Conservation (phyloP, 768 basidiomycete genomes). For the Cytidiella melzeri region DNA sequence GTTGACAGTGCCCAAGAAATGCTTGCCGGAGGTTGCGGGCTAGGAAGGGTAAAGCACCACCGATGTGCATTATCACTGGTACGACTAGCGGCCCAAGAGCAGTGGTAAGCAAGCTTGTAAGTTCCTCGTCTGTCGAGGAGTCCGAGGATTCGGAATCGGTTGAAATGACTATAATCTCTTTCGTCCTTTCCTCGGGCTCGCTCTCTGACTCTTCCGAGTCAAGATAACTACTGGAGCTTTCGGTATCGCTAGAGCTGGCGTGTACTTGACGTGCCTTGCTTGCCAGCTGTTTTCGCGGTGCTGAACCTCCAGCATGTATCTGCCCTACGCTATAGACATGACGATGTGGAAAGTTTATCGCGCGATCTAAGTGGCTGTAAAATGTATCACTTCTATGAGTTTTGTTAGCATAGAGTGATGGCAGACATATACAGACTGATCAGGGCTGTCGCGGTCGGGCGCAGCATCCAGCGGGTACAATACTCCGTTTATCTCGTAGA, state of each 20-base stretch:
- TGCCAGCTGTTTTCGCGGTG: not conserved
- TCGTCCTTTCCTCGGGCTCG: too few species aligned
- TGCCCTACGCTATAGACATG: too few species aligned
- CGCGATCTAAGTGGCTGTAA: not conserved
- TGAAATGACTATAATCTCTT: conserved; percentile 7
- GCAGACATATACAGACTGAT: too few species aligned
- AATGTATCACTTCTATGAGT: not conserved
- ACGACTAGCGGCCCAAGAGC: conserved; percentile 12
- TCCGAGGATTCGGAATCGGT: conserved; percentile 11
- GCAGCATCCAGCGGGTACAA: too few species aligned
- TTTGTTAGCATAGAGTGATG: too few species aligned
- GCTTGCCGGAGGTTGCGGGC: conserved; percentile 43
- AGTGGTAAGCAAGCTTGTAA: conserved; percentile 11
- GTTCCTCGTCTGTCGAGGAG: conserved; percentile 6
- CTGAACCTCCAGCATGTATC: too few species aligned
- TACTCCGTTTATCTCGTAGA: not conserved
- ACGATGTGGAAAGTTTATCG: too few species aligned
- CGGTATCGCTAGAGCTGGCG: too few species aligned
- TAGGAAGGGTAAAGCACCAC: conserved; percentile 45
- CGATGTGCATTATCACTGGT: not conserved
- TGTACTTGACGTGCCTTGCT: too few species aligned
- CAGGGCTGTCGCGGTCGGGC: too few species aligned
- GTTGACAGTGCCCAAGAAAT: conserved; percentile 39
- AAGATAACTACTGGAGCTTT: too few species aligned
- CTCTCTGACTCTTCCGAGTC: too few species aligned